Evolutionary conservation across 2,329 filamentous ascomycete species (phyloP), one percentile per base, ranked within the genome.

Genomic region (Pestalotiopsis sp.): DNA sequence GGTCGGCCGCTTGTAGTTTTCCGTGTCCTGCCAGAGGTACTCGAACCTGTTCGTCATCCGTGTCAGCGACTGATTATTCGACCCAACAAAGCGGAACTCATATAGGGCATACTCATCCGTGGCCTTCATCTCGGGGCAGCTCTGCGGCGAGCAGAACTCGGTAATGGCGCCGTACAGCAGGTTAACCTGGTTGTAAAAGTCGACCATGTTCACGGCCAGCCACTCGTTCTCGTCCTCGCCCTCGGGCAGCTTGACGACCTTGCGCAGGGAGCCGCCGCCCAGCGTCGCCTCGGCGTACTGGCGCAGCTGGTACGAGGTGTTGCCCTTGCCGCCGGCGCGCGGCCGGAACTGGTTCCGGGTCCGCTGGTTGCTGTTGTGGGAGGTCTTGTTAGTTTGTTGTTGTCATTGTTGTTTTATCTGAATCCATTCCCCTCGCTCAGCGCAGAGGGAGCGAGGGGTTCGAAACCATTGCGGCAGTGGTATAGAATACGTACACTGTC

Each of bases 131-230:
- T 98, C 96, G 0, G 96, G 96, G 80, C 96, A 99, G 72, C 94
- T 94, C 79, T 96, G 92, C 39, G 96, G 95, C 31, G 96, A 98
- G 86, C 96, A 99, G 83, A 99, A 99, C 79, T 99, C 96, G 69
- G 96, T 99, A 79, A 99, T 99, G 73, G 96, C 96, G 69, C 97
- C 97, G 80, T 99, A 99, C 69, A 99, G 91, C 45, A 99, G 88
- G 83, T 99, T 99, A 86, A 99, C 97, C 83, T 99, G 96, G 85
- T 99, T 99, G 89, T 99, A 99, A 83, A 99, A 99, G 83, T 99
- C 96, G 84, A 99, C 96, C 85, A 99, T 93, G 83, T 99, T 99
- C 75, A 99, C 96, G 36, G 96, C 96, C 70, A 99, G 83, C 96
- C 96, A 99, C 82, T 99, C 96, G 79, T 98, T 97, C 83, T 97